phyloP scores from a whole-genome alignment of 1,284 basidiomycete species.

The Heterobasidion irregulare region DNA sequence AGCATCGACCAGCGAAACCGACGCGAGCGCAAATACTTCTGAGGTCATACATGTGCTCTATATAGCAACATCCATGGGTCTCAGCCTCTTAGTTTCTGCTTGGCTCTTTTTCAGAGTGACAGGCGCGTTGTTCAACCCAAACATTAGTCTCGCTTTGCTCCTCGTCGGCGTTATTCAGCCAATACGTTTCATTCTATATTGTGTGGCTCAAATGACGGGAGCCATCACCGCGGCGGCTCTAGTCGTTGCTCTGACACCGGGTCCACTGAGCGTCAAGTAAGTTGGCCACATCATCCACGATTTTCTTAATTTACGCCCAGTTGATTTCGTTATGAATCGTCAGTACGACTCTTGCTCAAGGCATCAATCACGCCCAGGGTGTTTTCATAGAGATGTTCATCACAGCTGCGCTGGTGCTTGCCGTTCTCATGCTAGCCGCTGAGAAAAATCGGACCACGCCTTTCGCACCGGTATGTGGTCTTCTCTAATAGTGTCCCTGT shows the following conservation, averaged over 20 bases:
- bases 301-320: neutral
- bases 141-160: constrained; percentile 55
- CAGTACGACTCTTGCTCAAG: constrained; percentile 37
- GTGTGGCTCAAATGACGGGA: constrained; percentile 54
- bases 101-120: constrained; percentile 74
- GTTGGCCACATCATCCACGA: constrained; percentile 9
- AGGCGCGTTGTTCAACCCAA: constrained; percentile 66
- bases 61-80: constrained; percentile 34
- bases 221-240: constrained; percentile 57
- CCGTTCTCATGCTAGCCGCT: constrained; percentile 60
- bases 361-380: constrained; percentile 43
- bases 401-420: constrained; percentile 48
- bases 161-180: constrained; percentile 53
- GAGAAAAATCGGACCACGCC: constrained; percentile 66
- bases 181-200: constrained; percentile 53
- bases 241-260: constrained; percentile 52
- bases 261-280: constrained; percentile 48
- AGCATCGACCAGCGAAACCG: constrained; percentile 22
- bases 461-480: constrained; percentile 51
- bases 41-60: constrained; percentile 33
- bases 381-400: constrained; percentile 73
- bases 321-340: neutral
- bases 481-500: neutral
- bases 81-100: constrained; percentile 59
- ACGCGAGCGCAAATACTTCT: constrained; percentile 18